Conservation (phyloP, 192 early-diverging fungal genomes). For the Linnemannia hyalina region DNA sequence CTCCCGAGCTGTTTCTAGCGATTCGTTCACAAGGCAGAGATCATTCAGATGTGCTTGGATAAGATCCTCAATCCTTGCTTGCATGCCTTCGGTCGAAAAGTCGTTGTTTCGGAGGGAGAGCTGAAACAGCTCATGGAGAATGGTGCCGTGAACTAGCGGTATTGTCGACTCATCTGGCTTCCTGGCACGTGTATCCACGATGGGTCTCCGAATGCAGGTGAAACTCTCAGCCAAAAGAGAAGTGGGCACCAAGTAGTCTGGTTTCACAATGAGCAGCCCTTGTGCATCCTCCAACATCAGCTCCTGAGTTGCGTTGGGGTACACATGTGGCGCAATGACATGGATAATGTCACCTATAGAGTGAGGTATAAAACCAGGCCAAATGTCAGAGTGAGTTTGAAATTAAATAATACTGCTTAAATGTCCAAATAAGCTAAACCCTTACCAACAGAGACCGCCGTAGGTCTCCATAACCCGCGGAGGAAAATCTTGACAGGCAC, state of each 20-base stretch:
- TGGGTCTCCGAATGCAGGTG: constrained; percentile 80
- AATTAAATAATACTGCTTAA: not conserved
- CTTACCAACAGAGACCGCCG: constrained; percentile 15
- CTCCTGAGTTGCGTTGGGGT: constrained; percentile 29
- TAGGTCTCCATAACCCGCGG: constrained; percentile 26
- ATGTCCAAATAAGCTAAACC: not conserved
- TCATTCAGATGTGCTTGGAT: constrained; percentile 69
- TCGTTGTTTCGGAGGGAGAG: constrained; percentile 66
- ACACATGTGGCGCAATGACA: constrained; percentile 56
- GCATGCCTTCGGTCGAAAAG: constrained; percentile 69
- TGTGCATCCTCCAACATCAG: constrained; percentile 70
- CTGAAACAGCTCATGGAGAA: constrained; percentile 91
- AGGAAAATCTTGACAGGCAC: constrained; percentile 13
- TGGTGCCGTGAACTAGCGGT: constrained; percentile 77
- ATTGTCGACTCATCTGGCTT: constrained; percentile 58
- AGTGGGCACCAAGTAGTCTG: constrained; percentile 84
- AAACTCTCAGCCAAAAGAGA: constrained; percentile 84
- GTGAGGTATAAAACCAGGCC: no score
- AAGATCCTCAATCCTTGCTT: constrained; percentile 59
- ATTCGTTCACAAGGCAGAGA: constrained; percentile 81
- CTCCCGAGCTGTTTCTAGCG: constrained; percentile 64
- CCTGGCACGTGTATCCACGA: constrained; percentile 77
- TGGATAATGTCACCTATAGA: constrained; percentile 76
- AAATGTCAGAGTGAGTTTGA: not conserved
- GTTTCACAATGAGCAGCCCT: constrained; percentile 79